Percentiles rank a stretch among this genome's conserved stretches.
phyloP scores from a whole-genome alignment of 2,329 filamentous ascomycete genomes.

The Teratosphaeria zuluensis region DNA sequence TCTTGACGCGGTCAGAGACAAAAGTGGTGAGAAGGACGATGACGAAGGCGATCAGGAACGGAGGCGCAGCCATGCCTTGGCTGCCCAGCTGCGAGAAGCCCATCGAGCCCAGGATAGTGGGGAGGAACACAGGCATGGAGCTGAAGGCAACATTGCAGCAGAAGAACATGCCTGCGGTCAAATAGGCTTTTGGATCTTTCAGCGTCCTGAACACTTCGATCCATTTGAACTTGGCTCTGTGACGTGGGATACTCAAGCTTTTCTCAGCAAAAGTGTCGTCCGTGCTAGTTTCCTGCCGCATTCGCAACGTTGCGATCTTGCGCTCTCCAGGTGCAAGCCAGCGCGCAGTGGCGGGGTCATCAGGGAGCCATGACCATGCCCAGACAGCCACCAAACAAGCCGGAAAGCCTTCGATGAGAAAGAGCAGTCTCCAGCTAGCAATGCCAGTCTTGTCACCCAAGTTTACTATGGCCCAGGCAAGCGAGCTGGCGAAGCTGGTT shows the following conservation, averaged over 20 bases:
- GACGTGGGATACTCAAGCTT: conserved; percentile 7
- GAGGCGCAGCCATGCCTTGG: conserved; percentile 72
- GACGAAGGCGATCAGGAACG: conserved; percentile 67
- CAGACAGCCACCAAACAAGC: conserved; percentile 64
- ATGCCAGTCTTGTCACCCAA: conserved; percentile 55
- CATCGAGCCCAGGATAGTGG: conserved; percentile 52
- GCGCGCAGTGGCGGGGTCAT: conserved; percentile 48
- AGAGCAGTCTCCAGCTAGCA: conserved; percentile 76
- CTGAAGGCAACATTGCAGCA: conserved; percentile 80
- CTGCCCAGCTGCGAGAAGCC: conserved; percentile 57
- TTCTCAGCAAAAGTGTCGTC: conserved; percentile 4
- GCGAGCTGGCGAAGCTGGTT: conserved; percentile 60
- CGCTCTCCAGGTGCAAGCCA: conserved; percentile 38
- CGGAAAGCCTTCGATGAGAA: conserved; percentile 77
- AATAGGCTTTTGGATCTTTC: conserved; percentile 58
- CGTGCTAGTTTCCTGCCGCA: conserved; percentile 43
- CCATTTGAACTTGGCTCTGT: conserved; percentile 30
- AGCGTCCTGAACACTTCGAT: conserved; percentile 51
- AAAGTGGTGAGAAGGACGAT: conserved; percentile 62
- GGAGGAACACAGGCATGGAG: conserved; percentile 78
- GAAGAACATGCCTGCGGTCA: conserved; percentile 76
- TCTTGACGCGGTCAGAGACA: conserved; percentile 56
- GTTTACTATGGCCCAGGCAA: conserved; percentile 70
- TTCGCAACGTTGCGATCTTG: conserved; percentile 60
- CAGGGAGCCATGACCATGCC: conserved; percentile 67